Percentiles rank a stretch among this genome's conserved stretches.
Evolutionary conservation across 495 filamentous ascomycete species (phyloP).

Genomic region (Talaromyces trachyspermus): DNA sequence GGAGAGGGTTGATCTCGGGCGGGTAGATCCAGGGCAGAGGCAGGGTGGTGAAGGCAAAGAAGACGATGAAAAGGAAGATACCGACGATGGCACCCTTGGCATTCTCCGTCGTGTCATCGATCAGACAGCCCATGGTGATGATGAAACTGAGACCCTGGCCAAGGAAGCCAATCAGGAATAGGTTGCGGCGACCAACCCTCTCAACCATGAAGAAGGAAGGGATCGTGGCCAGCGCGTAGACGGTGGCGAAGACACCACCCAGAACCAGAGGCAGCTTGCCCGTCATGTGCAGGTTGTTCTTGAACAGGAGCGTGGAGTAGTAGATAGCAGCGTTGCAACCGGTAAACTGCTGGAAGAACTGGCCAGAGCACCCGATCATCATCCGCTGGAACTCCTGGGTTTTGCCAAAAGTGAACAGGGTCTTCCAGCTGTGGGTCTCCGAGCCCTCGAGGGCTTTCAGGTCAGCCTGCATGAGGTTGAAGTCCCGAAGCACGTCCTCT

Average conservation of each 20-base stretch:
- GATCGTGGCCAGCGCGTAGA: slow-evolving; percentile 10
- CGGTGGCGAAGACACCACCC: slow-evolving; percentile 12
- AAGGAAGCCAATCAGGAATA: slow-evolving; percentile 41
- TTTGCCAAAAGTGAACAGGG: slow-evolving; percentile 31
- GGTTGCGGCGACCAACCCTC: slow-evolving; percentile 43
- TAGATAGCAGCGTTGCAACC: slow-evolving; percentile 33
- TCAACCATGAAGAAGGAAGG: slow-evolving; percentile 49
- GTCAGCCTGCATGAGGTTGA: slow-evolving; percentile 22
- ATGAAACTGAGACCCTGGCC: slow-evolving; percentile 35
- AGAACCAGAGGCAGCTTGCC: slow-evolving; percentile 35
- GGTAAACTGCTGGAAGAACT: slow-evolving; percentile 44
- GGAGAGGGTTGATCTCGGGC: slow-evolving; percentile 50
- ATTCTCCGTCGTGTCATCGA: slow-evolving; percentile 37
- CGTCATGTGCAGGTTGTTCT: slow-evolving; percentile 24
- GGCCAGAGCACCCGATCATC: slow-evolving; percentile 44
- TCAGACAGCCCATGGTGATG: slow-evolving; percentile 40
- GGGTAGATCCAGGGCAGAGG: slow-evolving; percentile 50
- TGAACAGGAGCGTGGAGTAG: slow-evolving; percentile 6
- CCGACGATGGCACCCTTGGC: slow-evolving; percentile 48
- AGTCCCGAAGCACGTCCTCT: slow-evolving; percentile 34
- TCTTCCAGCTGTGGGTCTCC: slow-evolving; percentile 29
- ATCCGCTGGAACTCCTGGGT: slow-evolving; percentile 43
- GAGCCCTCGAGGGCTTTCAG: slow-evolving; percentile 34
- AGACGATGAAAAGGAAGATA: slow-evolving; percentile 51
- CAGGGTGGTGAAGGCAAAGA: slow-evolving; percentile 38